Evolutionary conservation across 805 yeast species (phyloP), one percentile per base, ranked within the genome.

Genomic region (Lachancea thermotolerans): DNA sequence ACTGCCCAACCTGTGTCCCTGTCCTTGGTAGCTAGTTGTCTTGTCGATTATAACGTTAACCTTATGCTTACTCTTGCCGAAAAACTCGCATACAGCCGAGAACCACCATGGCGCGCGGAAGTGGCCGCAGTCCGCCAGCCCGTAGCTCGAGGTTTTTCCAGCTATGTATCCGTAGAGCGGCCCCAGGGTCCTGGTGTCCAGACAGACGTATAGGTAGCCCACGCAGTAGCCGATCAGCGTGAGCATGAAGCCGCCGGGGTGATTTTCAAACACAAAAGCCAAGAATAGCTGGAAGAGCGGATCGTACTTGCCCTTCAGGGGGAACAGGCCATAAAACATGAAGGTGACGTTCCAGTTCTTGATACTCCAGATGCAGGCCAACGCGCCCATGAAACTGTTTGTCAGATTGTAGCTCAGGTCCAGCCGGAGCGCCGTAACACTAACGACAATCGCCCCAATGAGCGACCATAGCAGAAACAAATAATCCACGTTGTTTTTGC

Each of bases 321-420:
- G 83, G 74, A 62, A 77, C 55, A 55, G 74, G 49, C 69, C 68
- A 56, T 78, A 69, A 54, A 79, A 78, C 56, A 74, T 73, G 35
- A 79, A 75, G 25, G 70, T 68, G 28, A 74, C 68, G 57, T 77
- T 72, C 58, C 78, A 73, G 58, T 71, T 75, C 15, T 72, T 69
- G 35, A 83, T 65, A 25, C 82, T 74, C 85, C 86, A 81, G 18
- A 81, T 72, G 55, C 71, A 78, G 3, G 82, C 76, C 38, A 80
- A 67, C 39, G 57, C 50, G 10, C 59, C 52, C 7, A 52, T 47
- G 37, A 63, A 55, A 10, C 58, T 62, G 35, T 51, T 44, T 10
- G 58, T 51, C 30, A 62, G 48, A 8, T 17, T 30, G 37, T 16
- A 35, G 27, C 39, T 15, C 25, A 17, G 27, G n/a, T 32, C 21